A percentile compares a stretch with the other conserved stretches of the same genome.
phyloP scores from a whole-genome alignment of 176 grass and related monocot species.

The Musa acuminata region DNA sequence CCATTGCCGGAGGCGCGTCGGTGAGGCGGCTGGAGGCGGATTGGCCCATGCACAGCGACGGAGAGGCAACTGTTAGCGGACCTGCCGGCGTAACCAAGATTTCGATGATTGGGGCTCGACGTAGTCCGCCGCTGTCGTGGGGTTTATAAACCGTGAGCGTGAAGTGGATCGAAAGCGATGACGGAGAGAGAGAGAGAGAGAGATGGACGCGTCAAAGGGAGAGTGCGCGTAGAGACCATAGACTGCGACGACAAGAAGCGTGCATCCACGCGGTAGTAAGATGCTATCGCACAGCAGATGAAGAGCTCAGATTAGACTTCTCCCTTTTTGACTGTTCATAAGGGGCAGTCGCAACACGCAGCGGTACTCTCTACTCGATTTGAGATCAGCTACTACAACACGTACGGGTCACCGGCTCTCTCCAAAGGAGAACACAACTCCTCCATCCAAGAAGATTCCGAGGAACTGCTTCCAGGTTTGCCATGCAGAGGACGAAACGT shows the following conservation, averaged over 20 bases:
- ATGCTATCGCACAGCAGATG: not conserved
- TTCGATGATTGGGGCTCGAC: not conserved
- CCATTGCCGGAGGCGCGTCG: not conserved
- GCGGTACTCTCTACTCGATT: not conserved
- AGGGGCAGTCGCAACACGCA: not conserved
- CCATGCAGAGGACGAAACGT: no score
- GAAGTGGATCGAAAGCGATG: not conserved
- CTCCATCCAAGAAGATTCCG: no score
- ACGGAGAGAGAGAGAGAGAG: no score
- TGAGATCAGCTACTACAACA: no score
- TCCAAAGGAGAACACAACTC: no score
- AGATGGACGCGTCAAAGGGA: not conserved
- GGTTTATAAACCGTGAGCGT: not conserved
- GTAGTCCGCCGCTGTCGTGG: not conserved
- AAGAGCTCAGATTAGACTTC: not conserved
- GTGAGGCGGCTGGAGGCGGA: constrained; percentile 5
- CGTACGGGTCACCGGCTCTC: no score
- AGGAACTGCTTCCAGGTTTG: no score
- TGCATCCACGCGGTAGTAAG: not conserved
- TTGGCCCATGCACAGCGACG: constrained; percentile 11
- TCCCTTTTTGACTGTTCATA: not conserved
- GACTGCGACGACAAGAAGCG: not conserved
- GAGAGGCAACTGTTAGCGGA: not conserved
- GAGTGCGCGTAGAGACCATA: not conserved
- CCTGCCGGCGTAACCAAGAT: no score